Evolutionary conservation across 2,329 filamentous ascomycete species (phyloP), one percentile per base, ranked within the genome.

Genomic region (Rhytidhysteron rufulum): DNA sequence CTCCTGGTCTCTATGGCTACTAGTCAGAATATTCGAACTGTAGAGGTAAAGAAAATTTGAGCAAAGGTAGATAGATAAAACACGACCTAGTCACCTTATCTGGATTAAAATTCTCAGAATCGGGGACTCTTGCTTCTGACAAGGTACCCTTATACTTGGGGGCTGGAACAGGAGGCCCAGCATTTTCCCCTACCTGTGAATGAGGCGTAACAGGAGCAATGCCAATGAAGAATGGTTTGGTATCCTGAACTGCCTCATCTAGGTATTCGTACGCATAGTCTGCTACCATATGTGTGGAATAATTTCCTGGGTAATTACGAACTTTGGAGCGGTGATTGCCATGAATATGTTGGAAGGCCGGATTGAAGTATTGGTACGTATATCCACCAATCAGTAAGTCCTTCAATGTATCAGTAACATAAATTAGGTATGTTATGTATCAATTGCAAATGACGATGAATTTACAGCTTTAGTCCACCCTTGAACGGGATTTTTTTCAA

Each of bases 151-250:
- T 67, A 46, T 88, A 83, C 31, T 82, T 70, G 31, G 78, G 67
- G 0, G 80, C 73, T 0, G 82, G 73, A 13, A 84, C 69, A 0
- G 81, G 80, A 58, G 35, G 8, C 45, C 45, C 8, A 52, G 54
- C 17, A 48, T 42, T 31, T 60, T 48, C 24, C 24, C 72, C 55
- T 4, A 75, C 66, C 44, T 82, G 79, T 17, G 74, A 74, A 50
- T 88, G 85, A 1, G 85, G 84, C 0, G 79, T 83, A 5, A 83
- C 73, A 0, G 84, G 85, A 0, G 83, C 79, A 7, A 85, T 70
- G 0, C 73, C 74, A 4, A 88, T 57, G 54, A 88, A 87, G 62
- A 86, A 88, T 0, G 85, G 85, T 13, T 73, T 68, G 0, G 70
- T 61, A 0, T 69, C 65, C 0, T 64, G 57, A 2, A 82, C 66